Base-by-base conservation (phyloP, 1,139 yeast genomes). In the Debaryomycetaceae sp. region DNA sequence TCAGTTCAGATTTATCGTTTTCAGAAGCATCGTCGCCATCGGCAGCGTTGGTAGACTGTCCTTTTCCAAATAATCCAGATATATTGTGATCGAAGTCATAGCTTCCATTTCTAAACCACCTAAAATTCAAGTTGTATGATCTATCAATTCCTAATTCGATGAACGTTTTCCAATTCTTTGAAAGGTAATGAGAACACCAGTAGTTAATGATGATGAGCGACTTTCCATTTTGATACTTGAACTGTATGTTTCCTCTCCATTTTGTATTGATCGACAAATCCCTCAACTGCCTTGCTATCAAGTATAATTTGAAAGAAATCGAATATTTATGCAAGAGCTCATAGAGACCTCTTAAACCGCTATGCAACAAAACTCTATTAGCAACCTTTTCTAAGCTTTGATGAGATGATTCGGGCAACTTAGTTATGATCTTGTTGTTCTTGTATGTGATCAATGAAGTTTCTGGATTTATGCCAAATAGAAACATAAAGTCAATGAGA, bases 401-500 rank as follows among this genome's bases (percentile, higher is more conserved):
- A 51, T 77, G 72, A 34, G 74, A 65, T 22, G 50, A 45, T 34
- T 51, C 50, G 6, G 78, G 76, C 37, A 73, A 56, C 39, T 51
- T 53, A 0, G 78, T 72, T 17, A 57, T 51, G 24, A 64, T 56
- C 36, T 59, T 58, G 42, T 58, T 55, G 45, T 60, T 60, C 31
- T 52, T 53, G 46, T 64, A 66, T 33, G 72, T 63, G 37, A 68
- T 68, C 37, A 70, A 52, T 9, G 59, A 52, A 1, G 66, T 62
- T 44, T 67, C 72, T 0, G 68, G 71, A 49, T 67, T 66, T 34
- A 76, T 66, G 4, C 78, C 78, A 52, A 83, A 81, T 4, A 78
- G 68, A 49, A 89, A 80, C 47, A 80, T 75, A 63, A 90, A 86
- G 59, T 88, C 95, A 33, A 93, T 87, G 52, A 86, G 74, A 57